Conservation (phyloP, 139 green algal species). For the Tetradesmus obliquus region DNA sequence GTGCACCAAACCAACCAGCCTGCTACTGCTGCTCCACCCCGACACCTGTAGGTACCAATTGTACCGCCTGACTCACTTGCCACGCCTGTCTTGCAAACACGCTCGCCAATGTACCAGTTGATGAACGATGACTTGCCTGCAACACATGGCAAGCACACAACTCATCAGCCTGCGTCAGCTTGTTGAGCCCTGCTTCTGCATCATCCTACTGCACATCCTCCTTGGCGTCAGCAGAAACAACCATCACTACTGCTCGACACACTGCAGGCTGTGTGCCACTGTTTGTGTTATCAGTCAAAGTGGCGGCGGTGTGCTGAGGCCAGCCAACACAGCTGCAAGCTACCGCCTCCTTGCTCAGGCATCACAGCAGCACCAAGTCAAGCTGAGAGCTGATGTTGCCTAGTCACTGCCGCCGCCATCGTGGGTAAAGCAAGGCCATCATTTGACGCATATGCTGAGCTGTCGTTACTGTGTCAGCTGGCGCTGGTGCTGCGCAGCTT, state of each 20-base stretch:
- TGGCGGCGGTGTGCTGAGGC: too few relatives aligned
- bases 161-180: not conserved
- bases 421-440: too few relatives aligned
- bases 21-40: not conserved
- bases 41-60: not conserved
- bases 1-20: not conserved
- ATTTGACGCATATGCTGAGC: too few relatives aligned
- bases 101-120: conserved; percentile 82
- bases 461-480: too few relatives aligned
- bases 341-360: too few relatives aligned
- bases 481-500: too few relatives aligned
- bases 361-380: too few relatives aligned
- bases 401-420: too few relatives aligned
- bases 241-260: not conserved
- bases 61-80: conserved; percentile 58
- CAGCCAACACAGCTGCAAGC: too few relatives aligned
- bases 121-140: conserved; percentile 81
- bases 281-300: too few relatives aligned
- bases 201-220: not conserved
- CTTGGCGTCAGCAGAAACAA: not conserved
- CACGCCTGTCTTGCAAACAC: conserved; percentile 71
- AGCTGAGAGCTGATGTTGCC: too few relatives aligned
- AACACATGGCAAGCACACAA: not conserved
- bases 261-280: not conserved
- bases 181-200: not conserved